Base-by-base conservation (phyloP, 805 yeast genomes). In the Suhomyces tanzawaensis region DNA sequence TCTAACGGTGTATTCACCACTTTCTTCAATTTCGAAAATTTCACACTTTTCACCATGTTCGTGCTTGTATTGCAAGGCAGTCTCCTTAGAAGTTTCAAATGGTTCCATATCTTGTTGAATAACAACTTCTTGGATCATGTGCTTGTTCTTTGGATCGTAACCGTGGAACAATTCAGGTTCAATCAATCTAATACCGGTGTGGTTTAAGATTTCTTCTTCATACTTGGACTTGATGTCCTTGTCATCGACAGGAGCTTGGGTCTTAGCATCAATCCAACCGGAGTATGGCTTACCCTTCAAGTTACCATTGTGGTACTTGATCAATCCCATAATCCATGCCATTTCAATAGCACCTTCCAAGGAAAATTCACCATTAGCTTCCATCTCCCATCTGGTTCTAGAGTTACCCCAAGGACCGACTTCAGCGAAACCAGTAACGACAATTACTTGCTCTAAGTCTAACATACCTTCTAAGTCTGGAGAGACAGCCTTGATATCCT, bases 371-470 rank as follows among this genome's bases (percentile, higher is more conserved):
- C 99, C 99, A 44, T 64, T 51, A 32, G 97, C 87, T 72, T 93
- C 99, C 95, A 93, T 93, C 69, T 93, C 98, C 99, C 99, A 93
- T 76, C 99, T 81, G 40, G 99, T 93, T 77, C 98, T 85, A 26
- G 99, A 71, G 64, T 90, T 89, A 79, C 99, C 99, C 96, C 97
- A 95, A 57, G 99, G 99, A 60, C 97, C 95, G 52, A 93, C 98
- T 71, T 93, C 99, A 47, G 96, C 74, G 72, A 91, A 93, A 69
- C 99, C 99, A 32, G 99, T 91, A 44, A 93, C 91, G 48, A 93
- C 99, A 50, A 91, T 77, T 42, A 89, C 93, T 51, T 80, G 79
- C 61, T 90, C 97, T 59, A 91, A 81, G 61, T 93, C 96, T 52
- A 93, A 72, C 76, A 93, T 73, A 43, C 96, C 96, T 63, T 85